A percentile compares a stretch with the other conserved stretches of the same genome.
These are phyloP conservation scores for Lentinula sp. DNA, from an alignment of 768 basidiomycete species.

Conservation along the genomic window DNA sequence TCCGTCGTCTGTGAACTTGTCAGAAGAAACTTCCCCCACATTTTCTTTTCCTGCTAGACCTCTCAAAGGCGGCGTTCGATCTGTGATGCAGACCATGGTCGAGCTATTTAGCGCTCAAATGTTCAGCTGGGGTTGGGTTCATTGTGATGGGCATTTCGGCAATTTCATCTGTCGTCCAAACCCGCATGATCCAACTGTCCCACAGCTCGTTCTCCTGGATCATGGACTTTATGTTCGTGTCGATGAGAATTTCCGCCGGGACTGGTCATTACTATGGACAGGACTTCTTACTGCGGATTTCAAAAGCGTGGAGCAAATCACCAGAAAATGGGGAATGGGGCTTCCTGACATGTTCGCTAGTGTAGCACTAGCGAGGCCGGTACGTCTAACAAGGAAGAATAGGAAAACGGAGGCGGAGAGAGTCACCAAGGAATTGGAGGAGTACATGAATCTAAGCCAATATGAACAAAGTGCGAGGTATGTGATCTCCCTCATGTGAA, in stretches of 20 bases:
- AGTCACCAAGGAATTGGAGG: slow-evolving; percentile 13
- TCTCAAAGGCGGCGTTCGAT: slow-evolving; percentile 53
- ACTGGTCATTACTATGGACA: slow-evolving; percentile 79
- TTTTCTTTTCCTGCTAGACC: slow-evolving; percentile 25
- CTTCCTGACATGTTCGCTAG: slow-evolving; percentile 69
- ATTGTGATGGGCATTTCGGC: slow-evolving; percentile 74
- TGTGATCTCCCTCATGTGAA: not conserved
- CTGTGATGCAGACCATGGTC: slow-evolving; percentile 82
- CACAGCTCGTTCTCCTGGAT: slow-evolving; percentile 81
- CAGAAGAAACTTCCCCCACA: slow-evolving; percentile 9
- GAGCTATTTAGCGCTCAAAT: slow-evolving; percentile 86
- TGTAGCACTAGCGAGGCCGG: slow-evolving; percentile 63
- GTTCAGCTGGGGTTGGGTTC: slow-evolving; percentile 89
- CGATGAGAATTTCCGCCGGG: slow-evolving; percentile 51
- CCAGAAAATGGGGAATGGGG: slow-evolving; percentile 44
- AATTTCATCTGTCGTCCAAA: slow-evolving; percentile 71
- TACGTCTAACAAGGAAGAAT: slow-evolving; percentile 33
- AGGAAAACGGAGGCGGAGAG: slow-evolving; percentile 11
- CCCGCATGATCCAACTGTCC: slow-evolving; percentile 33
- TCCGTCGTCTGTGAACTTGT: not conserved
- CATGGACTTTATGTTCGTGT: slow-evolving; percentile 81
- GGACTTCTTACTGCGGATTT: slow-evolving; percentile 54
- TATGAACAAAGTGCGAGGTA: slow-evolving; percentile 57
- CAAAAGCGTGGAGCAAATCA: slow-evolving; percentile 41
- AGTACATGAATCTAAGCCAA: slow-evolving; percentile 39